Base-by-base conservation (phyloP, 2,329 filamentous ascomycete genomes). In the Fusarium begoniae region DNA sequence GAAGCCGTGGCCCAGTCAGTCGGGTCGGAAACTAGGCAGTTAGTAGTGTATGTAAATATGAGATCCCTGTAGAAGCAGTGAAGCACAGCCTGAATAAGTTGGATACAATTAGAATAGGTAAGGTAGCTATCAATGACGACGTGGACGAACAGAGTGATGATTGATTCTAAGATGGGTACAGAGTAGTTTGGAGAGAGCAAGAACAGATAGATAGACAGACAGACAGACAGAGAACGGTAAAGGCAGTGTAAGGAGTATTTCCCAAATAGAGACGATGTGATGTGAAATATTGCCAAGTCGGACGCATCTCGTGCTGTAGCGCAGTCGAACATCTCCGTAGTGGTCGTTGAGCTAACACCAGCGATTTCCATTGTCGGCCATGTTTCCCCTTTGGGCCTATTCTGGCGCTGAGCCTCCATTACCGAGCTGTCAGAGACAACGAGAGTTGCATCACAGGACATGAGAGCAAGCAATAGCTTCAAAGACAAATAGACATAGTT, bases 331-430 rank as follows among this genome's bases (percentile, higher is more conserved):
- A 72, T 72, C 51, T 72, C 69, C 69, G 69, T 72, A 72, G 56
- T 72, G 68, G 69, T 72, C 69, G 69, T 72, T 64, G 51, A 67
- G 58, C 63, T 72, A 55, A 50, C 57, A 64, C 67, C 50, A 66
- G 38, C 53, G 58, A 58, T 63, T 70, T 66, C 47, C 66, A 35
- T 70, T 71, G 38, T 69, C 72, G 72, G 72, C 22, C 58, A 60
- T 74, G 57, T 69, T 74, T 65, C 72, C 72, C 17, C 30, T 74
- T 74, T 69, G 59, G 71, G 72, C 17, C 24, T 30, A 26, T 56
- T 44, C 53, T 73, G 71, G 66, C 71, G 71, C 70, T 74, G 71
- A 73, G 71, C 71, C 71, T 73, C 71, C 67, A 65, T 74, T 65
- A 45, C 66, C 55, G 44, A 73, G 70, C 70, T 73, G 70, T 73